phyloP scores from a whole-genome alignment of 2,329 filamentous ascomycete genomes.

The Chrysoporthe austroafricana region DNA sequence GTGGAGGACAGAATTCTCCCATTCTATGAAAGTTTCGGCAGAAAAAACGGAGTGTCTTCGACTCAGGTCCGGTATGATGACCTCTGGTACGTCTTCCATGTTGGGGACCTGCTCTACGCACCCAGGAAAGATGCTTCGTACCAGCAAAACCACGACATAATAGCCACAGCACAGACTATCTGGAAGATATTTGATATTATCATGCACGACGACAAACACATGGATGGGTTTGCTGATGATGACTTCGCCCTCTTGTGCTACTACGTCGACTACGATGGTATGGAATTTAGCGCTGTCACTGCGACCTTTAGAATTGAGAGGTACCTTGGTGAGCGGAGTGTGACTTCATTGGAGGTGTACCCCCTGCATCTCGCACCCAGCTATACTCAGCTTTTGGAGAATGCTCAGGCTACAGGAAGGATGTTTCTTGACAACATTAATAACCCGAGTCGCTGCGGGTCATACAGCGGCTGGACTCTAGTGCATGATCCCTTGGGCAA shows the following conservation, averaged over 20 bases:
- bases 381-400: background rate
- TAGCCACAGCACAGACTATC: background rate
- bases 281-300: background rate
- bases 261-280: background rate
- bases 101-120: constrained; percentile 10
- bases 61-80: constrained; percentile 6
- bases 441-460: background rate
- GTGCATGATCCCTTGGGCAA: background rate
- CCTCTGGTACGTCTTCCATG: constrained; percentile 13
- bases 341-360: background rate
- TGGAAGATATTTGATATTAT: background rate
- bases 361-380: background rate
- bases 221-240: background rate
- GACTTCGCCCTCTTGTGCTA: background rate
- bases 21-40: background rate
- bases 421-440: background rate
- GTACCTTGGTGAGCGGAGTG: background rate
- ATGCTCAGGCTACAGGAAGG: background rate
- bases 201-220: background rate
- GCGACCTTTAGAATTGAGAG: background rate
- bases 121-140: background rate
- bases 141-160: background rate
- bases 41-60: background rate
- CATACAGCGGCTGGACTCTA: background rate
- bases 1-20: background rate